These are phyloP conservation scores for Austroboletus niveus DNA, from an alignment of 1,284 basidiomycete species.

Conservation along the genomic window DNA sequence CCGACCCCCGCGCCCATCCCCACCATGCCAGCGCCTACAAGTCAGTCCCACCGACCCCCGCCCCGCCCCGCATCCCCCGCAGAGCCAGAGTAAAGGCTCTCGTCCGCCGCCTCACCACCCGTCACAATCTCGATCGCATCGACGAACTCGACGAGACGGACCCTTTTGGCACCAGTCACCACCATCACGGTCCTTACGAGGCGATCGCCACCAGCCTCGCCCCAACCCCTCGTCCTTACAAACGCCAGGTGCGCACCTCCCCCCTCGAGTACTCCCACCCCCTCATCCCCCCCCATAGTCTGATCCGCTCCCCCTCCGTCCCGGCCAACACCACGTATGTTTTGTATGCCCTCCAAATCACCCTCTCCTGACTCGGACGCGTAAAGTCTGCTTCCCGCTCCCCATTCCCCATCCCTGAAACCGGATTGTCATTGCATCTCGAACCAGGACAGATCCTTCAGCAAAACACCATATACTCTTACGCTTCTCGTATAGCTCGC, in stretches of 20 bases:
- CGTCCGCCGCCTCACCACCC: constrained; percentile 29
- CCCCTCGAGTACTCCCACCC: not conserved
- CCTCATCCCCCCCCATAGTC: constrained; percentile 10
- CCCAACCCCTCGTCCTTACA: constrained; percentile 8
- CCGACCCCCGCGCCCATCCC: constrained; percentile 49
- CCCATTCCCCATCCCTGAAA: constrained; percentile 1
- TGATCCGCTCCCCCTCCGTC: constrained; percentile 2
- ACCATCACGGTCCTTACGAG: constrained; percentile 71
- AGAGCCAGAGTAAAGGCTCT: constrained; percentile 27
- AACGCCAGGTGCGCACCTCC: constrained; percentile 22
- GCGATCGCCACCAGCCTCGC: constrained; percentile 34
- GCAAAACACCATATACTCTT: constrained; percentile 18
- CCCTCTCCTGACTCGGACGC: constrained; percentile 11
- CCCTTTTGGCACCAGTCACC: constrained; percentile 57
- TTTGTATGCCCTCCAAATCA: not conserved
- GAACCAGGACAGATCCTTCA: constrained; percentile 55
- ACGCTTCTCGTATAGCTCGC: constrained; percentile 1
- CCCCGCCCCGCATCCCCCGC: not conserved
- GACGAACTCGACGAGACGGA: constrained; percentile 74
- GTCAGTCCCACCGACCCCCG: constrained; percentile 6
- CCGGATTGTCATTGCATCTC: constrained; percentile 42
- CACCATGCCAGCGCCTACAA: constrained; percentile 29
- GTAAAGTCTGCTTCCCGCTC: constrained; percentile 9
- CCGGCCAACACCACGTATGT: constrained; percentile 20
- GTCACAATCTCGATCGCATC: constrained; percentile 59